Percentiles rank a stretch among this genome's conserved stretches.
Conservation (phyloP, 2,329 filamentous ascomycete species). For the Xylariomycetidae sp. region DNA sequence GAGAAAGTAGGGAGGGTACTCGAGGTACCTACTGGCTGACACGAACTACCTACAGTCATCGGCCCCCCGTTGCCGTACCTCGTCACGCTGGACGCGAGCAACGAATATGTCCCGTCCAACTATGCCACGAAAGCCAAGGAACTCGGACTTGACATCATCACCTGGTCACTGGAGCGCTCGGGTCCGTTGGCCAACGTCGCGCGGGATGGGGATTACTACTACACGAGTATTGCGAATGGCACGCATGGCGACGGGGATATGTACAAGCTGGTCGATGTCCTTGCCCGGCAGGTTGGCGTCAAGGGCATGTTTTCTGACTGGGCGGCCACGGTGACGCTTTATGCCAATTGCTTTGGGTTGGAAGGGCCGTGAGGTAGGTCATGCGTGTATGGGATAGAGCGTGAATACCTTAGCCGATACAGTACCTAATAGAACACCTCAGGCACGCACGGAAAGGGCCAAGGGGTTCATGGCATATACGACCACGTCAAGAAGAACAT, state of each 20-base stretch:
- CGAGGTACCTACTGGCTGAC: too few species aligned
- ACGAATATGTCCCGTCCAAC: slow-evolving; percentile 53
- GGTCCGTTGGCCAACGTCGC: slow-evolving; percentile 49
- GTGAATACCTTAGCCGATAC: too few species aligned
- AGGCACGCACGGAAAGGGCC: too few species aligned
- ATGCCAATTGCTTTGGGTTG: slow-evolving; percentile 60
- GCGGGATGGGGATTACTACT: slow-evolving; percentile 47
- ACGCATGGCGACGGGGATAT: slow-evolving; percentile 60
- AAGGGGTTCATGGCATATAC: too few species aligned
- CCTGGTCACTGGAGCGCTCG: slow-evolving; percentile 64
- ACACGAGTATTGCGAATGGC: slow-evolving; percentile 45
- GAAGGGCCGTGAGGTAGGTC: slow-evolving; percentile 22
- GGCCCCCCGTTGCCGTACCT: slow-evolving; percentile 59
- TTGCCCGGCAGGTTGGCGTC: slow-evolving; percentile 55
- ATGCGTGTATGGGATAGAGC: neutral
- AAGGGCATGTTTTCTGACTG: slow-evolving; percentile 62
- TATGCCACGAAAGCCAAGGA: slow-evolving; percentile 57
- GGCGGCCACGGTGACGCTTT: slow-evolving; percentile 63
- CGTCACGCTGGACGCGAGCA: slow-evolving; percentile 41
- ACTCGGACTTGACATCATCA: slow-evolving; percentile 57
- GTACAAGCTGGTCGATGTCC: slow-evolving; percentile 59
- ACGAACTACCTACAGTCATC: too few species aligned
- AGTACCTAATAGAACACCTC: too few species aligned
- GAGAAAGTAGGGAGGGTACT: too few species aligned
- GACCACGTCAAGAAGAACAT: too few species aligned